Evolutionary conservation across 2,329 filamentous ascomycete species (phyloP).

Genomic region (Nemania sp.): DNA sequence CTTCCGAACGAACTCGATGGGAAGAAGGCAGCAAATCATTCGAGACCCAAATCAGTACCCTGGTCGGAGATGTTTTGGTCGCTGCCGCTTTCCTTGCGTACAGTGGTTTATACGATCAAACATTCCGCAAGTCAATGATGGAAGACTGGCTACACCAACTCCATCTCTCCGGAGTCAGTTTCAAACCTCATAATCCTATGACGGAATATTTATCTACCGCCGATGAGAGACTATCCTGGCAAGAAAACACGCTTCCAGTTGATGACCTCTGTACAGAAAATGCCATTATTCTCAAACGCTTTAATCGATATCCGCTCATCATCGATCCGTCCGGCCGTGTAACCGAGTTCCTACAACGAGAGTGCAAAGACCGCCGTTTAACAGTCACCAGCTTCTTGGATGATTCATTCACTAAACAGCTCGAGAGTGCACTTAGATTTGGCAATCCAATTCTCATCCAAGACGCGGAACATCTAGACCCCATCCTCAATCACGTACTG

Average conservation of each 20-base stretch:
- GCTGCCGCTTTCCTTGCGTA: conserved; percentile 98
- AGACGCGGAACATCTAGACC: conserved; percentile 95
- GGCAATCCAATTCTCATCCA: conserved; percentile 98
- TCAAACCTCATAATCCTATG: conserved; percentile 90
- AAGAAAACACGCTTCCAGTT: conserved; percentile 88
- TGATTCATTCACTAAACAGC: conserved; percentile 95
- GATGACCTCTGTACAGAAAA: conserved; percentile 99
- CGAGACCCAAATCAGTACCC: conserved; percentile 94
- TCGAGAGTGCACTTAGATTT: conserved; percentile 95
- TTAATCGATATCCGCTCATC: conserved; percentile 97
- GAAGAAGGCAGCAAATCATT: conserved; percentile 98
- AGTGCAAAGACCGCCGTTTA: conserved; percentile 89
- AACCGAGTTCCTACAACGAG: conserved; percentile 92
- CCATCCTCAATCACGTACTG: conserved; percentile 95
- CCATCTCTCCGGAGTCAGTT: conserved; percentile 86
- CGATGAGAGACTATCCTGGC: conserved; percentile 93
- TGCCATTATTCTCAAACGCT: conserved; percentile 93
- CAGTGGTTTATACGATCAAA: conserved; percentile 95
- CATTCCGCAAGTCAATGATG: conserved; percentile 95
- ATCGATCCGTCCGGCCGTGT: conserved; percentile 96
- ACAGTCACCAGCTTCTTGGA: conserved; percentile 98
- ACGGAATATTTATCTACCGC: conserved; percentile 97
- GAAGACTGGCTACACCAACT: conserved; percentile 97
- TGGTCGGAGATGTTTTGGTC: conserved; percentile 92
- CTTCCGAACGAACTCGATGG: conserved; percentile 91